Conservation (phyloP, 352 stramenopile genomes). For the Phytophthora lateralis region DNA sequence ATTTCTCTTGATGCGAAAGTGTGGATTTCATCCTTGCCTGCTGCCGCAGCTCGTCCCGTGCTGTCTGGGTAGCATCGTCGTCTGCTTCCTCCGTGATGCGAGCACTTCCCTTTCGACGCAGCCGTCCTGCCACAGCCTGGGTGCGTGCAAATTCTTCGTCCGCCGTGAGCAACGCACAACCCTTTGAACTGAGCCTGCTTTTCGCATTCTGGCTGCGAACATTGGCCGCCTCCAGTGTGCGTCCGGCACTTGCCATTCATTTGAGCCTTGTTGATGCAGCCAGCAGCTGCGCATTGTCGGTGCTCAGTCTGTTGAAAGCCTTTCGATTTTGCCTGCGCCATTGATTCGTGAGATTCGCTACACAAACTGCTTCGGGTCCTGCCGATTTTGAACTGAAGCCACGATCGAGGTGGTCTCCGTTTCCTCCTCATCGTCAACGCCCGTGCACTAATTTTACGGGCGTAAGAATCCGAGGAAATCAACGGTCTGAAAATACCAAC, state of each 20-base stretch:
- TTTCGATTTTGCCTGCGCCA: not conserved
- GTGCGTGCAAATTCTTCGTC: conserved; percentile 17
- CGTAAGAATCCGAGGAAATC: conserved; percentile 1
- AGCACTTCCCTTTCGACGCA: conserved; percentile 20
- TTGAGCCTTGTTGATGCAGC: conserved; percentile 21
- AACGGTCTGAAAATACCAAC: not conserved
- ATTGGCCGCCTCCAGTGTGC: conserved; percentile 14
- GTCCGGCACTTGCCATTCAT: conserved; percentile 22
- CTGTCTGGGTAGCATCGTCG: not conserved
- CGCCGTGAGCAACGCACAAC: conserved; percentile 21
- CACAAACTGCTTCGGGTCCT: not conserved
- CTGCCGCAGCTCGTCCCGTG: not conserved
- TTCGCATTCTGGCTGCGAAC: conserved; percentile 11
- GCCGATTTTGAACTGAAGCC: not conserved
- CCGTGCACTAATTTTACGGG: not conserved
- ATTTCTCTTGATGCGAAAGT: not conserved
- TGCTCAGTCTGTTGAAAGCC: not conserved
- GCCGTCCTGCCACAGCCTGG: conserved; percentile 20
- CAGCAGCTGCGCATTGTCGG: conserved; percentile 6
- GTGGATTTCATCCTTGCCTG: not conserved
- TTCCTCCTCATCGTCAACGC: not conserved
- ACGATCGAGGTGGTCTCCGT: not conserved
- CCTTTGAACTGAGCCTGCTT: conserved; percentile 28
- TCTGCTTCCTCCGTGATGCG: conserved; percentile 14
- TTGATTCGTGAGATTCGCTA: not conserved